These are phyloP conservation scores for Camptophora hylomeconis DNA, from an alignment of 2,329 filamentous ascomycete genomes.

Conservation along the genomic window DNA sequence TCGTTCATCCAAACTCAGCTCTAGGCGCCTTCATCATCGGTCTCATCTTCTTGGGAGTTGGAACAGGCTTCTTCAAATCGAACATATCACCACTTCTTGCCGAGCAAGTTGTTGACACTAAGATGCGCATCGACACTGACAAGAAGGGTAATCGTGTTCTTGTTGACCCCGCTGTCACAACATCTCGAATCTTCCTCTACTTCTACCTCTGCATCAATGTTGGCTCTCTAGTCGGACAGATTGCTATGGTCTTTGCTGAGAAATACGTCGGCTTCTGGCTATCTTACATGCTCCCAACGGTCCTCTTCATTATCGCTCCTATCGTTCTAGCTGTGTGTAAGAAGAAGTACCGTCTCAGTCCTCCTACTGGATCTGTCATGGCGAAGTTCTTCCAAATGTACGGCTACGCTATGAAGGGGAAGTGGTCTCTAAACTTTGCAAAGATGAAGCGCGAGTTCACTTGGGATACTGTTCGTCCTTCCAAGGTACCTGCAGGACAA, in stretches of 20 bases:
- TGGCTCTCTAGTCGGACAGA: slow-evolving; percentile 47
- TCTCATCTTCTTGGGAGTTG: slow-evolving; percentile 57
- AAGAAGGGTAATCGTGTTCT: slow-evolving; percentile 53
- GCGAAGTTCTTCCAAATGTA: slow-evolving; percentile 53
- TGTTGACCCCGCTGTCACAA: slow-evolving; percentile 54
- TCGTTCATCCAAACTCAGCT: slow-evolving; percentile 42
- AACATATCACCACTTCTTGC: slow-evolving; percentile 63
- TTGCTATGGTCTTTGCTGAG: slow-evolving; percentile 53
- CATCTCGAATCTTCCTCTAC: slow-evolving; percentile 53
- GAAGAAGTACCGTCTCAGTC: slow-evolving; percentile 49
- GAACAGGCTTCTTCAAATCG: slow-evolving; percentile 70
- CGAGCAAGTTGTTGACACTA: slow-evolving; percentile 53
- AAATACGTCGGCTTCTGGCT: slow-evolving; percentile 67
- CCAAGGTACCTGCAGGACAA: slow-evolving; percentile 45
- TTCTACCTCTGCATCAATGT: slow-evolving; percentile 62
- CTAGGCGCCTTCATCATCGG: slow-evolving; percentile 53
- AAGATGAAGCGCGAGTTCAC: slow-evolving; percentile 45
- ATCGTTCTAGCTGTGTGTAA: slow-evolving; percentile 46
- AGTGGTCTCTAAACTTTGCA: slow-evolving; percentile 45
- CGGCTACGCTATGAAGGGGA: slow-evolving; percentile 47
- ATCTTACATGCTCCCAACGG: slow-evolving; percentile 54
- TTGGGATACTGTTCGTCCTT: slow-evolving; percentile 59
- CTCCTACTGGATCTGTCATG: slow-evolving; percentile 60
- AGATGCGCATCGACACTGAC: slow-evolving; percentile 43
- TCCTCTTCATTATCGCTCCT: slow-evolving; percentile 50